Evolutionary conservation across 2,329 filamentous ascomycete species (phyloP), one percentile per base, ranked within the genome.

Genomic region (Aspergillus novofumigatus): DNA sequence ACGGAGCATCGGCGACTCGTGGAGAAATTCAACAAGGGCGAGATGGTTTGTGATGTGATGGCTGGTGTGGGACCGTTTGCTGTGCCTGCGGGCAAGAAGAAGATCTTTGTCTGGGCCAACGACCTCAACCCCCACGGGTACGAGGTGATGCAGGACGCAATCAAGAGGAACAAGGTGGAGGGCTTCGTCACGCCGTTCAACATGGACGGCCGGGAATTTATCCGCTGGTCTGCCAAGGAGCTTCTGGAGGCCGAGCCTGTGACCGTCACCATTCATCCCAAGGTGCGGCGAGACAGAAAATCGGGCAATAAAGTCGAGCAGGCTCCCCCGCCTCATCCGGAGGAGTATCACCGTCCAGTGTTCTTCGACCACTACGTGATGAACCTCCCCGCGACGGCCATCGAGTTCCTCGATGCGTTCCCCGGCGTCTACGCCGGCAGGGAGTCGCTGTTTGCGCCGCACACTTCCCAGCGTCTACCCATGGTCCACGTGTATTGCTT

Each of bases 401-500:
- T 94, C 59, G 87, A 89, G 57, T 99, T 99, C 71, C 81, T 97
- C 67, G 79, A 84, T 29, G 78, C 80, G 11, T 95, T 92, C 79
- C 84, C 86, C 21, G 93, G 94, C 4, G 75, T 96, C 17, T 97
- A 97, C 71, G 77, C 83, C n/a, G 86, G 86, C 3, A 81, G 85
- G 25, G 86, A 92, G 71, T 60, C 73, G 1, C 79, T 91, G 1
- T 92, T 93, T 65, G 69, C 75, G 28, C 85, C 86, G 1, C 73
- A 83, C 57, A 88, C 84, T 0, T 70, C 72, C 8, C 79, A 78
- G 10, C 80, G 80, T 59, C 79, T 97, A 50, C 94, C 94, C 0
- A 82, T 95, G 76, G 81, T 97, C 11, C 94, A 99, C 72, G 89
- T 90, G n/a, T 91, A 99, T 77, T 96, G 92, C 78, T 99, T 99